These are phyloP conservation scores for Vickermania spadyakhi DNA, from an alignment of 208 protist genomes.

Conservation along the genomic window DNA sequence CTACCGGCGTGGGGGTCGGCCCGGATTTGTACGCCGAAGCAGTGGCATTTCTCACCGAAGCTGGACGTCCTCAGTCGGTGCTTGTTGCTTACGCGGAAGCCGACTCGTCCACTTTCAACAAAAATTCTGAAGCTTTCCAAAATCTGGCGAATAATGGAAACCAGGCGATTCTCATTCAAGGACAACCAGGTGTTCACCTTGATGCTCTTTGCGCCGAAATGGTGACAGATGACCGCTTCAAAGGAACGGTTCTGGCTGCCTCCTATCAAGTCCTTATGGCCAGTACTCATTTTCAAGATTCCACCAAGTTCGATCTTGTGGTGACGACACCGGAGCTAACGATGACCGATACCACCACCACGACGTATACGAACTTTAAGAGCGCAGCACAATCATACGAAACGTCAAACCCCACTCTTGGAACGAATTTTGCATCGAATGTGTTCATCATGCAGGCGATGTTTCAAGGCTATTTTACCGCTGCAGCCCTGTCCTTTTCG, in stretches of 20 bases:
- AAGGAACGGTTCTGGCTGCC: not conserved
- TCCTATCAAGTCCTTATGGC: not conserved
- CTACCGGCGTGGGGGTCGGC: not conserved
- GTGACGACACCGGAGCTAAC: not conserved
- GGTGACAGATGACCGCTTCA: not conserved
- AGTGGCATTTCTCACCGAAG: not conserved
- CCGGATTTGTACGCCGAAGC: not conserved
- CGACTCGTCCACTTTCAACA: not conserved
- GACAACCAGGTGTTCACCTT: not conserved
- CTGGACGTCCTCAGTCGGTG: not conserved
- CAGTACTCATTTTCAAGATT: not conserved
- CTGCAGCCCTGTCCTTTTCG: not conserved
- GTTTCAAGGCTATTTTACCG: not conserved
- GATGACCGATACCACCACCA: not conserved
- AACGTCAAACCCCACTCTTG: not conserved
- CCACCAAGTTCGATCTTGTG: not conserved
- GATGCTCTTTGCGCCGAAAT: not conserved
- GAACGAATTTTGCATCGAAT: too few relatives aligned
- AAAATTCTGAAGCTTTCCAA: not conserved
- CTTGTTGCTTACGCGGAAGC: not conserved
- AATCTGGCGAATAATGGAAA: not conserved
- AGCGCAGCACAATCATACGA: not conserved
- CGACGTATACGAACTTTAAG: not conserved
- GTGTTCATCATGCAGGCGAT: not conserved
- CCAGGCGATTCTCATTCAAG: not conserved